Percentiles rank a stretch among this genome's conserved stretches.
These are phyloP conservation scores for Chrysanthemum lavandulifolium DNA, from an alignment of 129 eudicot genomes.

Conservation along the genomic window DNA sequence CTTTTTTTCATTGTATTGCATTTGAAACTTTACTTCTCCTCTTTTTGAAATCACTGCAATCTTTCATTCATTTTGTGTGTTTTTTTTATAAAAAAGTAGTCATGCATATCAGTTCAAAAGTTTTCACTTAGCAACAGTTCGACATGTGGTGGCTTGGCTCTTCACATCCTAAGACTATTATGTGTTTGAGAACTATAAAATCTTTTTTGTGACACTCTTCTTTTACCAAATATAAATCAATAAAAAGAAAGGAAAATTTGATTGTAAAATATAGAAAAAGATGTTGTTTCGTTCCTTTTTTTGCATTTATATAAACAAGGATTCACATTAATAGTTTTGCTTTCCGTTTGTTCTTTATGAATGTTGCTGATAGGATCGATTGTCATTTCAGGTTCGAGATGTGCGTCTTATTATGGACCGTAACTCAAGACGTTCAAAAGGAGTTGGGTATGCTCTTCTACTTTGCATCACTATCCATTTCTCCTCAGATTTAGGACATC, in stretches of 20 bases:
- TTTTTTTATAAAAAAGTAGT: not conserved
- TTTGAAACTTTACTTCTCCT: constrained; percentile 20
- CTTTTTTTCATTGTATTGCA: constrained; percentile 5
- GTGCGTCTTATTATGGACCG: constrained; percentile 91
- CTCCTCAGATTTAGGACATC: not conserved
- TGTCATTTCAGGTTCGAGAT: constrained; percentile 66
- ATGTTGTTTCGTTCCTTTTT: too few relatives aligned
- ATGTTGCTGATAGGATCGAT: constrained; percentile 6
- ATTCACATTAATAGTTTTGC: not conserved
- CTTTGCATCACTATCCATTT: constrained; percentile 1
- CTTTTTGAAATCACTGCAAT: constrained; percentile 14
- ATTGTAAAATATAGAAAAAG: too few relatives aligned
- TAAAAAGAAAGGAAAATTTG: too few relatives aligned
- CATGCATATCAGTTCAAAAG: not conserved
- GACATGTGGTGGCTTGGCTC: not conserved
- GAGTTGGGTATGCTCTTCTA: constrained; percentile 69
- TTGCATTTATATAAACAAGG: not conserved
- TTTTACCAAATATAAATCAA: too few relatives aligned
- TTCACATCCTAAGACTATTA: not conserved
- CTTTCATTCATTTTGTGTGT: not conserved
- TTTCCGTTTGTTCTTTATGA: not conserved
- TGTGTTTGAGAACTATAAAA: not conserved
- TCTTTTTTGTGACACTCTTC: too few relatives aligned
- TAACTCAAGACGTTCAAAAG: constrained; percentile 85
- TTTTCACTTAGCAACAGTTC: not conserved